Evolutionary conservation across 352 stramenopile species (phyloP), one percentile per base, ranked within the genome.

Genomic region (Pythium aquatile): DNA sequence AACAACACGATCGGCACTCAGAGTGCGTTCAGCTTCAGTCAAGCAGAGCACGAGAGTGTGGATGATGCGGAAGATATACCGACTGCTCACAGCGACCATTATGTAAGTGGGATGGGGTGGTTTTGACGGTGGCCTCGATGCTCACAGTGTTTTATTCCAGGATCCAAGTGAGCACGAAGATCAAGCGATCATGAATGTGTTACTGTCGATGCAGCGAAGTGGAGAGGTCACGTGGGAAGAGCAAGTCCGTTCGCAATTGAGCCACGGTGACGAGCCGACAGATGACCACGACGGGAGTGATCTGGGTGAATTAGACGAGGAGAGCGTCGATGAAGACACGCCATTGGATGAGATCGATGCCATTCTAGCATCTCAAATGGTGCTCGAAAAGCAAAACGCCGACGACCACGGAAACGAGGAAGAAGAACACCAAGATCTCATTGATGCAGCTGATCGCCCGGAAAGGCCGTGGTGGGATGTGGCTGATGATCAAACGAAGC

Each of bases 291-390:
- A 75, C 1, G 44, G 30, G 1, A 64, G 63, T 32, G 55, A 63
- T 11, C 14, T 8, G 3, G 61, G 48, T 17, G 37, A 49, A 5
- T 58, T 44, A 24, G 48, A 74, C 11, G 63, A 73, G 17, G 69
- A 76, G 2, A 61, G 65, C n/a, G 37, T 53, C 35, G 58, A 72
- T 17, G 52, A 76, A 33, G 72, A 61, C n/a, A 42, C n/a, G 11
- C 35, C 11, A 29, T n/a, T 77, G 51, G 63, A 77, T 35, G 85
- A 94, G 61, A 88, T 91, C 53, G 53, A 63, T 2, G 82, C 90
- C 40, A 94, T 94, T 39, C 65, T 94, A 29, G 78, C 80, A 17
- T 88, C 85, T 7, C 85, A 93, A 46, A 58, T 54, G 5, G 26
- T 74, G 0, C 28, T 77, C 33, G 77, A 78, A 66, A 30, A 70